Base-by-base conservation (phyloP, 495 filamentous ascomycete species). In the Pyrenula aspistea region DNA sequence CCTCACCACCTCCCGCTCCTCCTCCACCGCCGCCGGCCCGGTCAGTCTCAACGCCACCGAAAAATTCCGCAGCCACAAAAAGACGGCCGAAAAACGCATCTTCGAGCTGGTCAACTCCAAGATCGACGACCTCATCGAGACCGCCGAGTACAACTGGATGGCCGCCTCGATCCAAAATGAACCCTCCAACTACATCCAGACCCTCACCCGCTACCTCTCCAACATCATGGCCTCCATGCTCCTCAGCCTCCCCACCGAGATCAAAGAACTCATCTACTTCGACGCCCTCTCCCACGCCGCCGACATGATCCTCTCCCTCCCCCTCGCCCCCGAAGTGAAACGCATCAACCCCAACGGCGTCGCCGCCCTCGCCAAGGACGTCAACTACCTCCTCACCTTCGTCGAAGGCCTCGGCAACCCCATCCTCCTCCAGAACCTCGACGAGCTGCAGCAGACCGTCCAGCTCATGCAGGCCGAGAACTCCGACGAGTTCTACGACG, bases 81-180 rank as follows among this genome's bases (percentile, higher is more conserved):
- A 95, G 72, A 90, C 87, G 0, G 93, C 93, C 8, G 91, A 96
- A 63, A 95, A 96, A 69, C 86, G 93, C 15, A 96, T 99, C 53
- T 99, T 99, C 65, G 94, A 97, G 70, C 79, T 99, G 0, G 93
- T 99, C 51, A 96, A 97, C 68, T 94, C 88, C 51, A 99, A 99
- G 68, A 96, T 99, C 60, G 92, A 97, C 62, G 94, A 97, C 65
- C 82, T 99, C 23, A 87, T 99, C 31, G 91, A 94, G 63, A 95
- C 89, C 0, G 91, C 93, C 25, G 94, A 97, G 65, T 99, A 97
- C 62, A 87, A 97, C 65, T 99, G 93, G 91, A 88, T 82, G 73
- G 78, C 88, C 4, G 74, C 76, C 20, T 79, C 72, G 8, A 71
- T 77, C 25, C 81, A 82, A 2, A 76, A 69, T 3, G 84, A 93